These are phyloP conservation scores for Grigorovia transvaalensis DNA, from an alignment of 805 yeast species.

Conservation along the genomic window DNA sequence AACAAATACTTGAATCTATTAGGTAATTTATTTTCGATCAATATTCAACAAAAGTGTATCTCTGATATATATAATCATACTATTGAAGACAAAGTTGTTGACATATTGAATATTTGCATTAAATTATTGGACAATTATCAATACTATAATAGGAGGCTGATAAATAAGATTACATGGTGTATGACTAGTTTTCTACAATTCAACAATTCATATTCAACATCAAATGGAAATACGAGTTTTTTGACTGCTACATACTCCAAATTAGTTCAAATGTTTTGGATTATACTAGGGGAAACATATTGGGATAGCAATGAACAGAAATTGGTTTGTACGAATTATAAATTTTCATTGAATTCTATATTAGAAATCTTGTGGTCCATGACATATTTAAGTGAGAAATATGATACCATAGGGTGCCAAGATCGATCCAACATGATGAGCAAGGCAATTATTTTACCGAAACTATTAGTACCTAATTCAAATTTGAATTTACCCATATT, in stretches of 20 bases:
- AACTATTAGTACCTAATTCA: not conserved
- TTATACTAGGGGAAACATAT: not conserved
- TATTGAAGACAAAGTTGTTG: not conserved
- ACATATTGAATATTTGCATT: too few species aligned
- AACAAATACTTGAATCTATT: not conserved
- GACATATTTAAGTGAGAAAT: not conserved
- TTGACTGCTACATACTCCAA: not conserved
- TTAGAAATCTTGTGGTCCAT: not conserved
- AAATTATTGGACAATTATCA: not conserved
- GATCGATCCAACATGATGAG: not conserved
- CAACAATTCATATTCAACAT: not conserved
- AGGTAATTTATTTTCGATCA: not conserved
- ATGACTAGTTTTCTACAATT: not conserved
- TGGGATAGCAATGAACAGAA: not conserved
- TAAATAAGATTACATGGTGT: not conserved
- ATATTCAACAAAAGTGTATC: not conserved
- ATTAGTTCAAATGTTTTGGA: not conserved
- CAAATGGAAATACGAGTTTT: not conserved
- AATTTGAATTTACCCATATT: not conserved
- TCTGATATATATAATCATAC: not conserved
- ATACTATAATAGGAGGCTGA: not conserved
- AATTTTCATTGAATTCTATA: not conserved
- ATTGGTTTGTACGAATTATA: not conserved
- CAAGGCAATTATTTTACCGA: not conserved
- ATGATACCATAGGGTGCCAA: not conserved